Evolutionary conservation across 352 stramenopile genomes (phyloP).

Genomic region (Globisporangium heterothallicum): DNA sequence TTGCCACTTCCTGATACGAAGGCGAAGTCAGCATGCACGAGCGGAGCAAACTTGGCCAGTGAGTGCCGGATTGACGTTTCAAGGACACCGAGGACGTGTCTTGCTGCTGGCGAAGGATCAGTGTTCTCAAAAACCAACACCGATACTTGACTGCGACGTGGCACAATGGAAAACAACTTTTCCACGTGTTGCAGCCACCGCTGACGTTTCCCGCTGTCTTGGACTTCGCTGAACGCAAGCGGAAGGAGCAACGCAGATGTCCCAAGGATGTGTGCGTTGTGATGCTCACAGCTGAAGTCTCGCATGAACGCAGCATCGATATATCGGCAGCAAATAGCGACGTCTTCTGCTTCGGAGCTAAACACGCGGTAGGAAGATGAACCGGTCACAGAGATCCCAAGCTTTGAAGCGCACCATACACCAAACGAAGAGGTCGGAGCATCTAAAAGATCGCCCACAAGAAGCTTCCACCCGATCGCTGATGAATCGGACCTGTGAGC

Average conservation of each 20-base stretch:
- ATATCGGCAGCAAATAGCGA: slow-evolving; percentile 57
- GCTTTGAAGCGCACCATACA: slow-evolving; percentile 60
- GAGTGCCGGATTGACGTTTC: slow-evolving; percentile 25
- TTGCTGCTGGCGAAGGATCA: slow-evolving; percentile 10
- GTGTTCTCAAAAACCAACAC: slow-evolving; percentile 41
- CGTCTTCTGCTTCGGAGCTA: slow-evolving; percentile 10
- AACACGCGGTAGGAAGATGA: slow-evolving; percentile 23
- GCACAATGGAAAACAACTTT: slow-evolving; percentile 26
- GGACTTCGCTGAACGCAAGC: slow-evolving; percentile 41
- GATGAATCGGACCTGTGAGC: slow-evolving; percentile 12
- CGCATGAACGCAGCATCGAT: slow-evolving; percentile 30
- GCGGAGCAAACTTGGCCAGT: slow-evolving; percentile 15
- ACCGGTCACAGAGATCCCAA: slow-evolving; percentile 19
- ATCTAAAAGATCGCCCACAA: slow-evolving; percentile 68
- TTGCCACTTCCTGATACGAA: background rate
- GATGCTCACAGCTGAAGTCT: slow-evolving; percentile 1
- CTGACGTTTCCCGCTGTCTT: slow-evolving; percentile 22
- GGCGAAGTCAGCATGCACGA: slow-evolving; percentile 19
- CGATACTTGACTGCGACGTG: slow-evolving; percentile 25
- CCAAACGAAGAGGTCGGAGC: slow-evolving; percentile 53
- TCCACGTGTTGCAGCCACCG: slow-evolving; percentile 41
- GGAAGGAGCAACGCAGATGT: slow-evolving; percentile 52
- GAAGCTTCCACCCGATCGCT: slow-evolving; percentile 55
- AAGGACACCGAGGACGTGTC: slow-evolving; percentile 16
- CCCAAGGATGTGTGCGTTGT: slow-evolving; percentile 30